Base-by-base conservation (phyloP, 2,329 filamentous ascomycete genomes). In the Claviceps pazoutovae region DNA sequence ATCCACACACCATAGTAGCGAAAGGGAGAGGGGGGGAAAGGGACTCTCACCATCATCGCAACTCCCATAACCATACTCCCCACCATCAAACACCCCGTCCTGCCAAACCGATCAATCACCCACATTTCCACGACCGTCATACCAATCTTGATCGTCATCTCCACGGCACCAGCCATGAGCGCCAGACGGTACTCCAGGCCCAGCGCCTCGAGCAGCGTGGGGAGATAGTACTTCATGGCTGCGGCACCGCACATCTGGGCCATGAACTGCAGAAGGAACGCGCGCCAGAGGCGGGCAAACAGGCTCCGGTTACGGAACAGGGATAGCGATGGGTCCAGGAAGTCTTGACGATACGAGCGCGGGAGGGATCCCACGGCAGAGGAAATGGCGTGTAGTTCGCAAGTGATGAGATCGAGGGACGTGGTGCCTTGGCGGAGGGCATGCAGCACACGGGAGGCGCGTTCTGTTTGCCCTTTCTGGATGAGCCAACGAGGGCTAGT, bases 211-310 rank as follows among this genome's bases (percentile, higher is more conserved):
- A 80, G 74, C 8, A 79, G 72, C 0, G 70, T 72, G 0, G 77
- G 77, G 0, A 80, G 68, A 56, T 80, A 80, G 57, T 80, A 80
- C 57, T 80, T 80, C 68, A 80, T 79, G 2, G 75, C 76, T 0
- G 76, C 75, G 14, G 76, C 75, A 19, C 78, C 77, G 56, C 75
- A 79, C 73, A 80, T 76, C 56, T 79, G 75, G 0, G 75, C 74
- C 73, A 80, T 75, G 61, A 80, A 80, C 59, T 80, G 76, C 5
- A 80, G 66, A 1, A 79, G 63, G 0, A 74, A 70, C 1, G 76
- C 75, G 17, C 77, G 70, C 78, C 78, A 80, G 14, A 81, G 65
- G 0, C 78, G 69, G 14, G 71, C 67, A 58, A 74, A 74, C 1
- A 80, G 64, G 13, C 68, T 63, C 14, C 64, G 61, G 34, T 78